A percentile compares a stretch with the other conserved stretches of the same genome.
phyloP scores from a whole-genome alignment of 1,284 basidiomycete species.

The Dichomitus squalens region DNA sequence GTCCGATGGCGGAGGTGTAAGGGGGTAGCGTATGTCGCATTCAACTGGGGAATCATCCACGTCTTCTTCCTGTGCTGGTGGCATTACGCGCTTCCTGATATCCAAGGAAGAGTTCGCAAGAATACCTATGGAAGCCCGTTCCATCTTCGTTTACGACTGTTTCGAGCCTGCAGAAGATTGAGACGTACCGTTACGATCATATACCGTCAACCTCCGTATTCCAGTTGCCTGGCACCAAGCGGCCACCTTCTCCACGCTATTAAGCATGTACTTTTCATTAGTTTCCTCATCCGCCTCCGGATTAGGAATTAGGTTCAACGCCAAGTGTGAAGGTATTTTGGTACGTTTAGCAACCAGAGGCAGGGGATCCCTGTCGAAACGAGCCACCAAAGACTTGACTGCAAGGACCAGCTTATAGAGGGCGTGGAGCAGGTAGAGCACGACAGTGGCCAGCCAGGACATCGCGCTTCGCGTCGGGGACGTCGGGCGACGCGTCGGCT shows the following conservation, averaged over 20 bases:
- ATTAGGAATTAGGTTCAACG: constrained; percentile 56
- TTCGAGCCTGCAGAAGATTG: no score
- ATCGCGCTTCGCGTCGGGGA: constrained; percentile 24
- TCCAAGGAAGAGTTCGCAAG: constrained; percentile 44
- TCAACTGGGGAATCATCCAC: constrained; percentile 53
- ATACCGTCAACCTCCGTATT: constrained; percentile 63
- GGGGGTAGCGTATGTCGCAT: constrained; percentile 56
- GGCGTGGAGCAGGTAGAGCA: constrained; percentile 57
- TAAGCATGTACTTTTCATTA: constrained; percentile 46
- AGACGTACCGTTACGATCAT: constrained; percentile 66
- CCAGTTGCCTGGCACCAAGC: constrained; percentile 63
- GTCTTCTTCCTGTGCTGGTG: constrained; percentile 28
- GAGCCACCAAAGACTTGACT: constrained; percentile 43
- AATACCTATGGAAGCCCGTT: constrained; percentile 40
- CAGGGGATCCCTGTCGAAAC: constrained; percentile 41
- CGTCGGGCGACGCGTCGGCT: constrained; percentile 12
- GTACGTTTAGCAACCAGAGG: constrained; percentile 51
- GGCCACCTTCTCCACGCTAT: constrained; percentile 53
- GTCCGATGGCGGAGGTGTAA: constrained; percentile 74
- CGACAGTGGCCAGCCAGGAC: constrained; percentile 42
- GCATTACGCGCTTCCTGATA: constrained; percentile 40
- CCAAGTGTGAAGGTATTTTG: constrained; percentile 65
- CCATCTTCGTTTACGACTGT: neutral
- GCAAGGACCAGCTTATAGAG: constrained; percentile 52
- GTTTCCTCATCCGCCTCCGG: constrained; percentile 33